Conservation (phyloP, 371 early-diverging fungal genomes). For the Chytridium lagenaria region DNA sequence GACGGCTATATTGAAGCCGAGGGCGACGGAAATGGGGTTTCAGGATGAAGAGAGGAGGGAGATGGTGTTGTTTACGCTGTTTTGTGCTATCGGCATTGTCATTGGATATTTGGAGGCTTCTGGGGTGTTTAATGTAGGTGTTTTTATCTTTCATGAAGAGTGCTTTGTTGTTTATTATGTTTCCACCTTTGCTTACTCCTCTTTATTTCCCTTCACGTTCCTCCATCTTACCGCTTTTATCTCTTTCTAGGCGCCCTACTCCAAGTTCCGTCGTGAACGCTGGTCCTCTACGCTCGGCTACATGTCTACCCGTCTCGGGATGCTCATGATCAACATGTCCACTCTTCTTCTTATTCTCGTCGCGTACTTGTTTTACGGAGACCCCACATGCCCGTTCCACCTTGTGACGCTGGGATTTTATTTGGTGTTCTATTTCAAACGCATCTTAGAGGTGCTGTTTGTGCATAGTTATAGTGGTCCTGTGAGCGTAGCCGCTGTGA, state of each 20-base stretch:
- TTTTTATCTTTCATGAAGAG: conserved; percentile 7
- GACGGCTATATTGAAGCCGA: not conserved
- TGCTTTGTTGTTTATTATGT: not conserved
- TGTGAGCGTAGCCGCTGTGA: not conserved
- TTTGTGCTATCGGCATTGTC: conserved; percentile 15
- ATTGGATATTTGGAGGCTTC: conserved; percentile 1
- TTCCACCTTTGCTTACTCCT: not conserved
- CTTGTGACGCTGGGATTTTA: conserved; percentile 9
- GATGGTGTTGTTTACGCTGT: conserved; percentile 7
- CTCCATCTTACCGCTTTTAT: not conserved
- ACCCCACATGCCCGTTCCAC: not conserved
- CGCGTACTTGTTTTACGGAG: not conserved
- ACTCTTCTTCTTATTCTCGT: conserved; percentile 5
- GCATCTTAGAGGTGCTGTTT: not conserved
- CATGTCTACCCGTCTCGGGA: conserved; percentile 18
- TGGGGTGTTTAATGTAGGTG: conserved; percentile 14
- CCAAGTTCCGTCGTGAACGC: conserved; percentile 7
- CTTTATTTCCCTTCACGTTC: not conserved
- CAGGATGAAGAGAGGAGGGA: conserved; percentile 18
- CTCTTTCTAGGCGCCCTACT: conserved; percentile 6
- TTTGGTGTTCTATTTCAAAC: not conserved
- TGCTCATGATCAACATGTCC: conserved; percentile 4
- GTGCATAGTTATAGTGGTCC: conserved; percentile 13
- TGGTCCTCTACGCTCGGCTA: conserved; percentile 5
- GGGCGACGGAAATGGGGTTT: not conserved